These are phyloP conservation scores for Boletellus sp. DNA, from an alignment of 768 basidiomycete species.

Conservation along the genomic window DNA sequence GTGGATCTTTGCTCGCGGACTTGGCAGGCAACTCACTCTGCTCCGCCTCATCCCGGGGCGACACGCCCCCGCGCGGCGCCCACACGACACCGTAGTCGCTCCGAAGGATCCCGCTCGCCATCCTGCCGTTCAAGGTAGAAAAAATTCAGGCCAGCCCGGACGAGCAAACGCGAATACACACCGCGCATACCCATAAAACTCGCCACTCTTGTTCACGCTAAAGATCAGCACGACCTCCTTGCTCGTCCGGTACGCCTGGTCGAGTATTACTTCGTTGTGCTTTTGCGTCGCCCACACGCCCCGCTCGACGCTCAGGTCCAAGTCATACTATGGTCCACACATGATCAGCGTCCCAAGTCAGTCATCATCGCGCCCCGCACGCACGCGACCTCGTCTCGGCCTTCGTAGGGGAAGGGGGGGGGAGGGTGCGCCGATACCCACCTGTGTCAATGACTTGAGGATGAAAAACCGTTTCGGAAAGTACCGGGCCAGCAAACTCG, in stretches of 20 bases:
- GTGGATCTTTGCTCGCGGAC: no score
- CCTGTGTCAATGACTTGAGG: constrained; percentile 82
- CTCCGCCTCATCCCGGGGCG: constrained; percentile 3
- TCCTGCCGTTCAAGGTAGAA: constrained; percentile 42
- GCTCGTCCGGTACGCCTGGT: constrained; percentile 91
- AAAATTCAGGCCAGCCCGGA: constrained; percentile 1
- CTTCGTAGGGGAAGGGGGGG: no score
- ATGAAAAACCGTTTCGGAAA: constrained; percentile 94
- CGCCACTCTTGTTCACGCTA: constrained; percentile 89
- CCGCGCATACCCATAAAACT: constrained; percentile 92
- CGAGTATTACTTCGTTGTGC: constrained; percentile 88
- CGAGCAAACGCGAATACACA: constrained; percentile 32
- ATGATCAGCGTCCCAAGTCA: no score
- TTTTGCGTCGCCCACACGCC: constrained; percentile 90
- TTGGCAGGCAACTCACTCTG: no score
- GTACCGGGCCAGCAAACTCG: constrained; percentile 67
- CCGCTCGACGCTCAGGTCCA: constrained; percentile 74
- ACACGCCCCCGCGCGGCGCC: constrained; percentile 44
- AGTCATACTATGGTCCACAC: constrained; percentile 51
- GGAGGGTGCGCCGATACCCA: constrained; percentile 28
- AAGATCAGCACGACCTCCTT: constrained; percentile 87
- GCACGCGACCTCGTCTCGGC: no score
- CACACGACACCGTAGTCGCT: constrained; percentile 53
- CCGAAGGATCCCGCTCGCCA: constrained; percentile 61
- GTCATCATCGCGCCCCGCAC: no score